A percentile compares a stretch with the other conserved stretches of the same genome.
Conservation (phyloP, 1,139 yeast species). For the Saccharomycopsis hybrid region DNA sequence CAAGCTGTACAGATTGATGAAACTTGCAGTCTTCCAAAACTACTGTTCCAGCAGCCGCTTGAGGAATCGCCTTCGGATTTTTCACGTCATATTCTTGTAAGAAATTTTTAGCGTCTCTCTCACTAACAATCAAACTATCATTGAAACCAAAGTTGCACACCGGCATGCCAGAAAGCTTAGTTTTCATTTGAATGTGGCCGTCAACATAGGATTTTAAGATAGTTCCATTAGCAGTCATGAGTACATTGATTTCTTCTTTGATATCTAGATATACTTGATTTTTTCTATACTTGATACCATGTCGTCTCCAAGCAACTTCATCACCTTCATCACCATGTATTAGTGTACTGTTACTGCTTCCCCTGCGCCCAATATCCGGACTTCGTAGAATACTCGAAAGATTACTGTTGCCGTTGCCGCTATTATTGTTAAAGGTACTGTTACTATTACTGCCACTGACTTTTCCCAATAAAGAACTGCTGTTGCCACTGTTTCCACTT, state of each 20-base stretch:
- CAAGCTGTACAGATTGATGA: conserved; percentile 79
- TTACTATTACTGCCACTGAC: not conserved
- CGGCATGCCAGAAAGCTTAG: conserved; percentile 74
- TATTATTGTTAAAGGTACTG: not conserved
- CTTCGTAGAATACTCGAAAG: conserved; percentile 5
- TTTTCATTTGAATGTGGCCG: conserved; percentile 67
- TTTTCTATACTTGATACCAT: conserved; percentile 70
- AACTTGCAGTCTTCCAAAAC: conserved; percentile 73
- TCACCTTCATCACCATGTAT: conserved; percentile 26
- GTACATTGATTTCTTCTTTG: conserved; percentile 64
- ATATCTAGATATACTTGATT: conserved; percentile 79
- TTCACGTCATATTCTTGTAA: conserved; percentile 26
- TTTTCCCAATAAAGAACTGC: not conserved
- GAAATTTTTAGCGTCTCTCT: conserved; percentile 20
- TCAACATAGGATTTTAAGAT: conserved; percentile 68
- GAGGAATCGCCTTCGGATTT: conserved; percentile 31
- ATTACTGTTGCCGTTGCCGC: not conserved
- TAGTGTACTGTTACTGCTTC: not conserved
- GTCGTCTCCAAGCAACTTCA: conserved; percentile 61
- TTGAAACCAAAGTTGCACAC: conserved; percentile 58
- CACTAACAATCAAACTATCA: conserved; percentile 31
- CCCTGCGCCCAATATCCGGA: conserved; percentile 2
- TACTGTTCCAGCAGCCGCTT: conserved; percentile 45
- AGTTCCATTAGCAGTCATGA: conserved; percentile 55
- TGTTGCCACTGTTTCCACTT: conserved; percentile 3